Conservation (phyloP, 1,284 basidiomycete genomes). For the Malassezia yamatoensis region DNA sequence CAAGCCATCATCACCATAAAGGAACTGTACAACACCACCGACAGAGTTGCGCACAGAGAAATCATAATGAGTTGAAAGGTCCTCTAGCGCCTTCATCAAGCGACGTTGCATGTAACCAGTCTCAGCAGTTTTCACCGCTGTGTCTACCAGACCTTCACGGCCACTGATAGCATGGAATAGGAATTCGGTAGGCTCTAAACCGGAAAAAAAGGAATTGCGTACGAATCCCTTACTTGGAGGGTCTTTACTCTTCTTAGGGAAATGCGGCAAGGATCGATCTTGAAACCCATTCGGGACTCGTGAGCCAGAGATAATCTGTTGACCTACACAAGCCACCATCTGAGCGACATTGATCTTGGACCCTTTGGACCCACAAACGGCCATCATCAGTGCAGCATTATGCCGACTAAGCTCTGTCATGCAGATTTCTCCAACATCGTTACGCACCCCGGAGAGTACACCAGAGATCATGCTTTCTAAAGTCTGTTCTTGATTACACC, state of each 20-base stretch:
- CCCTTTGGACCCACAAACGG: constrained; percentile 94
- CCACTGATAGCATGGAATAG: constrained; percentile 98
- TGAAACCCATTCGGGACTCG: constrained; percentile 99
- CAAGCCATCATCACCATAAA: constrained; percentile 91
- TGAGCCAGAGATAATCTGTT: constrained; percentile 94
- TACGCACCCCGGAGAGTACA: constrained; percentile 84
- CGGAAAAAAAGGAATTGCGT: constrained; percentile 85
- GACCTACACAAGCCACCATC: constrained; percentile 99
- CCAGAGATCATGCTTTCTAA: constrained; percentile 90
- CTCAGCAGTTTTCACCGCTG: constrained; percentile 98
- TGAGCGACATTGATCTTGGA: constrained; percentile 99
- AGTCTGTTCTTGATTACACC: constrained; percentile 93
- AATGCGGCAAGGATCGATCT: constrained; percentile 95
- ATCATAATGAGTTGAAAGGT: constrained; percentile 93
- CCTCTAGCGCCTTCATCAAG: constrained; percentile 97
- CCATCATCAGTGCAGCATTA: constrained; percentile 97
- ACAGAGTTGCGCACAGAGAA: constrained; percentile 89
- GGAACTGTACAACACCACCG: constrained; percentile 95
- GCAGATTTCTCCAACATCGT: constrained; percentile 91
- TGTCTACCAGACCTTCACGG: constrained; percentile 95
- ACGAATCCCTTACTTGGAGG: constrained; percentile 98
- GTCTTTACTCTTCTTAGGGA: constrained; percentile 92
- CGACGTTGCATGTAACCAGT: constrained; percentile 99
- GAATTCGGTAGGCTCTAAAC: constrained; percentile 91
- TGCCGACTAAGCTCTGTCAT: constrained; percentile 93